Percentiles rank a stretch among this genome's conserved stretches.
Evolutionary conservation across 2,329 filamentous ascomycete genomes (phyloP).

Genomic region (Bipolaris bicolor): DNA sequence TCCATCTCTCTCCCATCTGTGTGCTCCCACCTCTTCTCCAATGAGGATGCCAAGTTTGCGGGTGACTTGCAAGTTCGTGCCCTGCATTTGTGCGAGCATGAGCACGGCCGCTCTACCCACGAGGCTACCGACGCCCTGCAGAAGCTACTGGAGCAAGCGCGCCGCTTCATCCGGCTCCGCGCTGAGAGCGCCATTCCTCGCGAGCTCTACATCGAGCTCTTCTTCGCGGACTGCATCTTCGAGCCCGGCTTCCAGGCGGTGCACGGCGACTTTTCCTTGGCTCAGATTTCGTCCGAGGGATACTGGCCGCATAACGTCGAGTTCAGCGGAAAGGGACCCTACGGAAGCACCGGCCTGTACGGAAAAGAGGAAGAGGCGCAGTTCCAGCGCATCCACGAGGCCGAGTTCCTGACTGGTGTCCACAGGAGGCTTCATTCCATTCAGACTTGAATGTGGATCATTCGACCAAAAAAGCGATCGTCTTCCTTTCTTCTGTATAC

Average conservation of each 20-base stretch:
- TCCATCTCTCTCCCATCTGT: slow-evolving; percentile 57
- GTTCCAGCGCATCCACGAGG: slow-evolving; percentile 49
- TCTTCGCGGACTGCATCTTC: slow-evolving; percentile 60
- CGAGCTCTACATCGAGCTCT: slow-evolving; percentile 56
- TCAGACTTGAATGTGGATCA: slow-evolving; percentile 39
- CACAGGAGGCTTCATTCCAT: slow-evolving; percentile 46
- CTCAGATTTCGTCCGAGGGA: slow-evolving; percentile 50
- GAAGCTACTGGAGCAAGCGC: slow-evolving; percentile 50
- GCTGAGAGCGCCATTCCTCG: slow-evolving; percentile 46
- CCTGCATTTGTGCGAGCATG: slow-evolving; percentile 55
- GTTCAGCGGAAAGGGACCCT: slow-evolving; percentile 56
- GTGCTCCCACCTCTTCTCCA: slow-evolving; percentile 55
- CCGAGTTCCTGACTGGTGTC: slow-evolving; percentile 48
- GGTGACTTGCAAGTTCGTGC: slow-evolving; percentile 59
- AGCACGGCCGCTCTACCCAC: slow-evolving; percentile 44
- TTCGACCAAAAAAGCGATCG: slow-evolving; percentile 19
- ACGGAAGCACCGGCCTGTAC: slow-evolving; percentile 57
- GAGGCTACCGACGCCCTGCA: slow-evolving; percentile 49
- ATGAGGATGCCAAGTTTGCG: slow-evolving; percentile 52
- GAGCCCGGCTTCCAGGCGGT: slow-evolving; percentile 54
- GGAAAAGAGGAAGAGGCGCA: slow-evolving; percentile 55
- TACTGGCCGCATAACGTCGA: slow-evolving; percentile 49
- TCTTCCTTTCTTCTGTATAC: slow-evolving; percentile 31
- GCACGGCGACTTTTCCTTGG: slow-evolving; percentile 57
- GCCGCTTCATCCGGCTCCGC: slow-evolving; percentile 49